Evolutionary conservation across 805 yeast genomes (phyloP).

Genomic region (Blastobotrys chiropterorum): DNA sequence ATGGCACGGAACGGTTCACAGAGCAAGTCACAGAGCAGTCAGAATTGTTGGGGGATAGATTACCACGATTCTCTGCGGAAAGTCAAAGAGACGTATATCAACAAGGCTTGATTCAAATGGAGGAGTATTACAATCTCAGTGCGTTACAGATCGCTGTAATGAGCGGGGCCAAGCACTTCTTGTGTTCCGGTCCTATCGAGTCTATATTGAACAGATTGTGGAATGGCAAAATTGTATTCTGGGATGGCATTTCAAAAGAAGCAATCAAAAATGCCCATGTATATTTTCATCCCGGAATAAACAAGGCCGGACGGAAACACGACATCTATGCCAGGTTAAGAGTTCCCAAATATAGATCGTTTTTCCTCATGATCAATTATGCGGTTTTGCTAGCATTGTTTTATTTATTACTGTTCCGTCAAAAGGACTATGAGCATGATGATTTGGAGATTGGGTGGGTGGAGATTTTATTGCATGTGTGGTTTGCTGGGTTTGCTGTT

Average conservation of each 20-base stretch:
- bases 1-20: background rate
- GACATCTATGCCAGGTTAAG: slow-evolving; percentile 28
- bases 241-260: slow-evolving; percentile 26
- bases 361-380: slow-evolving; percentile 27
- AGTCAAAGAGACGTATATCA: background rate
- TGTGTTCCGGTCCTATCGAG: slow-evolving; percentile 25
- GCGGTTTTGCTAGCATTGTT: slow-evolving; percentile 24
- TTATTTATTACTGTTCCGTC: slow-evolving; percentile 22
- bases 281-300: slow-evolving; percentile 9
- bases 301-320: background rate
- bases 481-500: slow-evolving; percentile 88
- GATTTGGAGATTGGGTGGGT: slow-evolving; percentile 12
- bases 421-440: slow-evolving; percentile 6
- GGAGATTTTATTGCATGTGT: slow-evolving; percentile 53
- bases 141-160: slow-evolving; percentile 15
- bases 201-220: slow-evolving; percentile 26
- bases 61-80: slow-evolving; percentile 1
- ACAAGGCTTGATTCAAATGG: background rate
- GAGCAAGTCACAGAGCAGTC: slow-evolving; percentile 2
- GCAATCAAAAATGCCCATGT: slow-evolving; percentile 23
- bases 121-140: slow-evolving; percentile 4
- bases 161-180: slow-evolving; percentile 24
- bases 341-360: slow-evolving; percentile 28
- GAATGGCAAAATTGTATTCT: slow-evolving; percentile 31
- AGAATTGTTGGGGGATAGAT: slow-evolving; percentile 1